Base-by-base conservation (phyloP, 23 red algal species). In the Agarophyton chilense region DNA sequence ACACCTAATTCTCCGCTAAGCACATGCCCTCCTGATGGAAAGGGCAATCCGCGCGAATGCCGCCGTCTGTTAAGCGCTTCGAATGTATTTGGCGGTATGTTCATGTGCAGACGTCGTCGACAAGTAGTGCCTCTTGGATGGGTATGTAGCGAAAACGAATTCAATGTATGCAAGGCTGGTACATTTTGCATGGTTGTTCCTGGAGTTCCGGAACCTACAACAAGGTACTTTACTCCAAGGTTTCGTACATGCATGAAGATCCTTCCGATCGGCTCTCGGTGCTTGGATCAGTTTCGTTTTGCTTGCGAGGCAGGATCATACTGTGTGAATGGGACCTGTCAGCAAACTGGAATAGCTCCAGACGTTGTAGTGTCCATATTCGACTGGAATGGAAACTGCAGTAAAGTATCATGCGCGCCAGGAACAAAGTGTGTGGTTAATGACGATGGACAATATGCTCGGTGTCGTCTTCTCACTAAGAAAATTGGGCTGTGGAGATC, bases 1-100 rank as follows among this genome's bases (percentile, higher is more conserved):
- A 51, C 73, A 1, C 73, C 73, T 2, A 3, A 24, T 52, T 78
- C 73, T 1, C 73, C 73, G 43, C 51, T 78, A 55, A 78, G 73
- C 31, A 78, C 3, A 10, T 78, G 73, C 52, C 73, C 73, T 8
- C 73, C 73, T 22, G 64, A 70, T 33, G n/a, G 1, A 2, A 4
- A 2, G 0, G 64, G 64, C 16, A 42, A 70, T 42, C 64, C 64
- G 36, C 64, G 64, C 64, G 64, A 70, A 22, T 70, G 32, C 18
- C 64, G 64, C 19, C 64, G 64, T 21, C 19, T 70, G 34, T 58
- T 25, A 0, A 14, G 34, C 0, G 4, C 1, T 18, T 39, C 64
- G 6, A 70, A 70, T 29, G 32, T 16, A 33, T 42, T 41, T 41
- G 35, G 4, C 21, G 64, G 64, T 26, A 70, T 10, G 34, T 70